Base-by-base conservation (phyloP, 352 stramenopile genomes). In the Hyaloperonospora brassicae region DNA sequence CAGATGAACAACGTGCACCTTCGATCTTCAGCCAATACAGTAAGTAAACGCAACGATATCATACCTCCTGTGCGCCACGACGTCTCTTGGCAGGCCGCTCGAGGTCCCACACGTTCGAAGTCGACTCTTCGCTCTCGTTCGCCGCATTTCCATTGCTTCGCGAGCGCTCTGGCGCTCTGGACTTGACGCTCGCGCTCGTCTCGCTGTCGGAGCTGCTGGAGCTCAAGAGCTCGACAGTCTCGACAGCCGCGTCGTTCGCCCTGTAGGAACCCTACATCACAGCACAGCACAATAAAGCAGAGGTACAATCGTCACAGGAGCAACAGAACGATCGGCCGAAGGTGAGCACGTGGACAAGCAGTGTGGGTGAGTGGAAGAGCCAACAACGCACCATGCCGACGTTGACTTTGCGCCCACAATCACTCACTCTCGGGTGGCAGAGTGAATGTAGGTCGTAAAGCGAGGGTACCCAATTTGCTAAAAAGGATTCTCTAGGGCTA, bases 91-190 rank as follows among this genome's bases (percentile, higher is more conserved):
- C 23, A 38, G 63, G 64, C 6, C 42, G 57, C 8, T 12, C 41
- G 9, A 55, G 41, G 8, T 73, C 57, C 2, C 52, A 27, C n/a
- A 64, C 64, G 39, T 62, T 55, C 21, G 48, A 47, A 12, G 61
- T 24, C 14, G 40, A 22, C 5, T 56, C 46, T 6, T 55, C 56
- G 3, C 30, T 41, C 30, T 68, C 49, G 12, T 64, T 24, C 12
- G 50, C 12, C 21, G 34, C 27, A 31, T 31, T 22, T 13, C 51
- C 51, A 9, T 31, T 47, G 9, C 71, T 68, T 44, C 59, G 66
- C n/a, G 69, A 76, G 21, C 61, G 50, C 6, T 79, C 60, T 45
- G 81, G 79, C 12, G 68, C 71, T n/a, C 71, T 65, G 7, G 51
- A 40, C n/a, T 62, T 67, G 10, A 70, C 53, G 27, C 39, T 54